Percentiles rank a stretch among this genome's conserved stretches.
These are phyloP conservation scores for Podaxis mareebaensis DNA, from an alignment of 768 basidiomycete species.

Conservation along the genomic window DNA sequence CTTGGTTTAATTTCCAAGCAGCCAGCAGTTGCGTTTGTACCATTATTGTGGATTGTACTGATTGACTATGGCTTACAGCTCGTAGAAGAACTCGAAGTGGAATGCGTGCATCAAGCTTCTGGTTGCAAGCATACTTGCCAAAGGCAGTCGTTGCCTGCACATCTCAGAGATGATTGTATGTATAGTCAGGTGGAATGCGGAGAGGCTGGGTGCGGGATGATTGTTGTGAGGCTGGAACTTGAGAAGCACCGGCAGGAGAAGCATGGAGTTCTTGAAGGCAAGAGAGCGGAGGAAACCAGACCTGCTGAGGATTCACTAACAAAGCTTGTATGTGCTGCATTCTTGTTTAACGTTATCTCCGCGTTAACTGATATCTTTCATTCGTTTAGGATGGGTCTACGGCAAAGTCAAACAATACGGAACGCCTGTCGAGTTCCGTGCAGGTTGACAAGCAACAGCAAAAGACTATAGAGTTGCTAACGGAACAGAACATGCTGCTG, in stretches of 20 bases:
- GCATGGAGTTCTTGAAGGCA: slow-evolving; percentile 18
- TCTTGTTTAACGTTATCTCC: neutral
- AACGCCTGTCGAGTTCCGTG: neutral
- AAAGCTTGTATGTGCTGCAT: neutral
- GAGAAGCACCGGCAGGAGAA: slow-evolving; percentile 26
- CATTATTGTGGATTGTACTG: slow-evolving; percentile 7
- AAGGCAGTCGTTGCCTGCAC: slow-evolving; percentile 61
- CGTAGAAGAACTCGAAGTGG: slow-evolving; percentile 79
- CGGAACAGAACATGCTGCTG: slow-evolving; percentile 66
- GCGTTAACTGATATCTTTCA: neutral
- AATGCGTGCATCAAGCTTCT: slow-evolving; percentile 58
- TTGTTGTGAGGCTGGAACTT: slow-evolving; percentile 46
- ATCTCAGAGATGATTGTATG: slow-evolving; percentile 62
- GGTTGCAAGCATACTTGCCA: slow-evolving; percentile 70
- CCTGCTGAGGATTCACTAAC: too few species aligned
- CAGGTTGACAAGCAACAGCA: neutral
- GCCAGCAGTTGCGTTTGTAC: neutral
- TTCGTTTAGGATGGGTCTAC: neutral
- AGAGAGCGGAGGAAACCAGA: too few species aligned
- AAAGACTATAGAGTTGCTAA: slow-evolving; percentile 29
- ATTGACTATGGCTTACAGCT: slow-evolving; percentile 44
- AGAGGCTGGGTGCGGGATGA: slow-evolving; percentile 44
- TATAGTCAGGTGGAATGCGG: slow-evolving; percentile 56
- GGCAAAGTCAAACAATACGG: neutral
- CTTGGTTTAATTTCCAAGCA: neutral